These are phyloP conservation scores for Tuber umbilicatum DNA, from an alignment of 495 filamentous ascomycete genomes.

Conservation along the genomic window DNA sequence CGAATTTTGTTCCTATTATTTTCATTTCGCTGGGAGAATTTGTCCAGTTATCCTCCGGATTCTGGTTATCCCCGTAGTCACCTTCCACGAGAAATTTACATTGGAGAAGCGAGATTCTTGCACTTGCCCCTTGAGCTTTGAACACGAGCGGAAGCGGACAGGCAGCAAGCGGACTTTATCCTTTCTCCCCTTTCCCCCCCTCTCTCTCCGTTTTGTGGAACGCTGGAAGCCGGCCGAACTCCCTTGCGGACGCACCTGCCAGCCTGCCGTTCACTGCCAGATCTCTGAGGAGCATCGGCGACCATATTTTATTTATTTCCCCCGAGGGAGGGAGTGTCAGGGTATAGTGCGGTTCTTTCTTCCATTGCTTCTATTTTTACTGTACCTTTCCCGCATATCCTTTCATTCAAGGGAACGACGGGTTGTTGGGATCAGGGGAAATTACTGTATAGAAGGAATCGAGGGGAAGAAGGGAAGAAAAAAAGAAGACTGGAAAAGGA, in stretches of 20 bases:
- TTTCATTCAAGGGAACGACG: constrained; percentile 6
- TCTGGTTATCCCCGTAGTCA: background rate
- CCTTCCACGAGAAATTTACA: background rate
- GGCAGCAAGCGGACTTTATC: background rate
- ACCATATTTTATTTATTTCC: background rate
- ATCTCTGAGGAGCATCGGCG: background rate
- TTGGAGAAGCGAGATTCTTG: background rate
- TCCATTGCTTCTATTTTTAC: constrained; percentile 18
- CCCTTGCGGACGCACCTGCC: constrained; percentile 4
- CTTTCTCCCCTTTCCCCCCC: background rate
- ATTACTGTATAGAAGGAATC: background rate
- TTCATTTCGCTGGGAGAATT: background rate
- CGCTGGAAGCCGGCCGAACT: background rate
- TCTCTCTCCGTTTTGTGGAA: constrained; percentile 4
- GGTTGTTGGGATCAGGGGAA: background rate
- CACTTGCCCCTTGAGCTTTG: constrained; percentile 3
- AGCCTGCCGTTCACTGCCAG: background rate
- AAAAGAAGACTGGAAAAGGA: too few relatives aligned
- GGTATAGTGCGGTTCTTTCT: constrained; percentile 2
- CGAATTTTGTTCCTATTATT: background rate
- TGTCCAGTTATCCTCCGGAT: background rate
- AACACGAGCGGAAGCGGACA: background rate
- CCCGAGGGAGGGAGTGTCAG: background rate
- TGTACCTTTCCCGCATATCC: constrained; percentile 15
- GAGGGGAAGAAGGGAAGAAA: too few relatives aligned